These are phyloP conservation scores for Diplocarpon rosae DNA, from an alignment of 2,329 filamentous ascomycete genomes.

Conservation along the genomic window DNA sequence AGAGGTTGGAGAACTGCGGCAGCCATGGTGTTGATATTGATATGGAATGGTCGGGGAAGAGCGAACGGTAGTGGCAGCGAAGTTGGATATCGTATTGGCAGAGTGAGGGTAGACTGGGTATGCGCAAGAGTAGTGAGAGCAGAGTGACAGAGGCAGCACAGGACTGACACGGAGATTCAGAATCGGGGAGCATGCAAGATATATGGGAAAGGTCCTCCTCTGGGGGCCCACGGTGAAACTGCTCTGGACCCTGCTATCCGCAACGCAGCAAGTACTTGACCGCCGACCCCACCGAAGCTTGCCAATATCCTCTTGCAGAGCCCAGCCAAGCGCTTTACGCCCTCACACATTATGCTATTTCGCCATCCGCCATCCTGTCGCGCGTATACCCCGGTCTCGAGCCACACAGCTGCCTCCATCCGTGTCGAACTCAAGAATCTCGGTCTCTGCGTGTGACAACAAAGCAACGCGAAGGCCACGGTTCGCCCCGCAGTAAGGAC, in stretches of 20 bases:
- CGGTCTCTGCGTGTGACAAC: slow-evolving; percentile 19
- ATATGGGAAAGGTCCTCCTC: slow-evolving; percentile 5
- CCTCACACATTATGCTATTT: slow-evolving; percentile 12
- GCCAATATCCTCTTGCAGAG: slow-evolving; percentile 7
- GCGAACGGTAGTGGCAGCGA: slow-evolving; percentile 1
- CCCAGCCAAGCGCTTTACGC: slow-evolving; percentile 12
- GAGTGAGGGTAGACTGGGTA: not conserved
- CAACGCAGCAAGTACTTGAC: slow-evolving; percentile 1
- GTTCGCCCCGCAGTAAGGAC: slow-evolving; percentile 20
- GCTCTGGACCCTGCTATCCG: slow-evolving; percentile 7
- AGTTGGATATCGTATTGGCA: slow-evolving; percentile 7
- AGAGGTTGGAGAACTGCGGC: slow-evolving; percentile 24
- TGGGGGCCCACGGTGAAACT: slow-evolving; percentile 6
- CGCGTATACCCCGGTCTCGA: no score
- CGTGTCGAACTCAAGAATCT: no score
- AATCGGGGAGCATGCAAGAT: slow-evolving; percentile 8
- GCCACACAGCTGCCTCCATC: no score
- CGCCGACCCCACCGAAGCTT: slow-evolving; percentile 7
- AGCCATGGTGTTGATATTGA: slow-evolving; percentile 19
- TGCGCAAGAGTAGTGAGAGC: not conserved
- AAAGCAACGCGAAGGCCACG: slow-evolving; percentile 15
- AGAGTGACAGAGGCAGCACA: not conserved
- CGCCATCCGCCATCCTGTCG: slow-evolving; percentile 11
- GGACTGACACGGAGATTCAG: not conserved
- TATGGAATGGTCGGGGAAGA: slow-evolving; percentile 3